Base-by-base conservation (phyloP, 2,329 filamentous ascomycete genomes). In the Bipolaris victoriae region DNA sequence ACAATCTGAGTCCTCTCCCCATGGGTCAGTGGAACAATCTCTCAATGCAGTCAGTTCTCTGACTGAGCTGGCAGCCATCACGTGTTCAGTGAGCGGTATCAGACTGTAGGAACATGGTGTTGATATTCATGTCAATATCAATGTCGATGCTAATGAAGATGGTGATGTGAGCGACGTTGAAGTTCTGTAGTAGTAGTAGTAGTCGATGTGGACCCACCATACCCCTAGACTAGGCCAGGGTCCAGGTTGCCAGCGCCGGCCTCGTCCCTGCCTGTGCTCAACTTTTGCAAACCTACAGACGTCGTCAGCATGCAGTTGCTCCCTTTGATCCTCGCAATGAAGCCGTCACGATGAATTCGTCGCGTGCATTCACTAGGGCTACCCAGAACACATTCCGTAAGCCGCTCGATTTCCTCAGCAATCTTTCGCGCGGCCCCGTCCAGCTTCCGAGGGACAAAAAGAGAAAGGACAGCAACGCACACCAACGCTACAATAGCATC, bases 91-190 rank as follows among this genome's bases (percentile, higher is more conserved):
- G 40, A 9, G 2, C 22, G 7, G 20, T 18, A 18, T 35, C 4
- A 0, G 1, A n/a, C 18, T n/a, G 7, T 3, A n/a, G 16, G 37
- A 16, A 7, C 7, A 52, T 15, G 7, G 78, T 79, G 0, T 63
- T 71, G 51, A 78, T 77, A 13, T 65, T 72, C 37, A 78, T 64
- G 29, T 77, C 72, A 45, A 79, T 70, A 55, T 69, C 10, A 4
- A 24, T 20, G 45, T 49, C 29, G 13, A 10, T 31, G 10, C 10
- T 13, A 29, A 29, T 29, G 26, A 29, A 29, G 29, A 31, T 43
- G 40, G 5, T 15, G 35, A 36, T 36, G 35, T 36, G n/a, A 36
- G 35, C 16, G 35, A 43, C 20, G 40, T 41, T 41, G 20, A 16
- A 39, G 37, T 16, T 29, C 53, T 35, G 46, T 35, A 24, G 22